Evolutionary conservation across 192 early-diverging fungal genomes (phyloP).

Genomic region (Radiomyces spectabilis): DNA sequence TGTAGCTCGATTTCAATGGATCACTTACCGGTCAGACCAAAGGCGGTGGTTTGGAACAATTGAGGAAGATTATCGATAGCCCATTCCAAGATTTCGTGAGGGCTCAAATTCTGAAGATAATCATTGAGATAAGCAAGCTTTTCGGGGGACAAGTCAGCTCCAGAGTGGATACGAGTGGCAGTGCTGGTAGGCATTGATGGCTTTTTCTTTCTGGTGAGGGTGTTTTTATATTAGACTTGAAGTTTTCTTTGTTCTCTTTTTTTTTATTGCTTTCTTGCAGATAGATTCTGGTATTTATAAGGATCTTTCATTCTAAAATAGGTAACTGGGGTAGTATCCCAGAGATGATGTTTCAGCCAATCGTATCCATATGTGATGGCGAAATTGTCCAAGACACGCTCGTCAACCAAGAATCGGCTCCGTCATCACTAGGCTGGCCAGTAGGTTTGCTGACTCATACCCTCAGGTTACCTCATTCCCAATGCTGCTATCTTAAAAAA

Average conservation of each 20-base stretch:
- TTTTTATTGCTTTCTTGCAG: no score
- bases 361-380: slow-evolving; percentile 17
- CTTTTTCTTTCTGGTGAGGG: not conserved
- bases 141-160: slow-evolving; percentile 39
- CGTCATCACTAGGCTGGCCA: no score
- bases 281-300: not conserved
- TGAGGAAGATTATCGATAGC: slow-evolving; percentile 70
- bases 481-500: no score
- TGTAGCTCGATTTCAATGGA: not conserved
- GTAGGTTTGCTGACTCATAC: no score
- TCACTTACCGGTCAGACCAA: slow-evolving; percentile 73
- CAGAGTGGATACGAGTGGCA: slow-evolving; percentile 12
- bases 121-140: slow-evolving; percentile 73
- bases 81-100: slow-evolving; percentile 83
- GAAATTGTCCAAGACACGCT: slow-evolving; percentile 6
- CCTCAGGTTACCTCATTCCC: no score
- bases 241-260: no score
- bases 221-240: not conserved
- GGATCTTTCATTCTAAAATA: slow-evolving; percentile 1
- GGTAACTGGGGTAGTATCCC: slow-evolving; percentile 5
- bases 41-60: slow-evolving; percentile 90
- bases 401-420: no score
- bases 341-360: slow-evolving; percentile 21
- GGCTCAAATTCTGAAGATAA: slow-evolving; percentile 56
- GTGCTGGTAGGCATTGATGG: slow-evolving; percentile 24